These are phyloP conservation scores for Auricularia sp. DNA, from an alignment of 768 basidiomycete genomes.

Conservation along the genomic window DNA sequence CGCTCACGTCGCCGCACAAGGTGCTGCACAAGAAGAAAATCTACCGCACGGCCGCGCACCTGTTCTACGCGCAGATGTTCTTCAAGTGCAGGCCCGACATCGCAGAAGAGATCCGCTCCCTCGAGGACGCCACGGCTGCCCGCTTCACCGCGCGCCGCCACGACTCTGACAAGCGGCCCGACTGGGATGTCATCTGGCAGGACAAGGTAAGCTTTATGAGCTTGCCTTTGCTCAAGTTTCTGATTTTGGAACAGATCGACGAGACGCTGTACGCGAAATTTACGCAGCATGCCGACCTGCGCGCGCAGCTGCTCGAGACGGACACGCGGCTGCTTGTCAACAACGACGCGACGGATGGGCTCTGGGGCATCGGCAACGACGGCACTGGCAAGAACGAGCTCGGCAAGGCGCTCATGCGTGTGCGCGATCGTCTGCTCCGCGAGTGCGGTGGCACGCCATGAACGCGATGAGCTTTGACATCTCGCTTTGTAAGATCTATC, in stretches of 20 bases:
- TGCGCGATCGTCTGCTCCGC: slow-evolving; percentile 38
- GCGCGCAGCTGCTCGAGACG: slow-evolving; percentile 44
- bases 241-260: slow-evolving; percentile 41
- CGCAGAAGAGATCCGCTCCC: slow-evolving; percentile 52
- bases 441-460: slow-evolving; percentile 16
- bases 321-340: slow-evolving; percentile 41
- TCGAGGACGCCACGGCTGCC: slow-evolving; percentile 43
- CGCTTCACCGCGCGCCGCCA: background rate
- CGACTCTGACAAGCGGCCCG: slow-evolving; percentile 33
- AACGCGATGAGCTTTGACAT: background rate
- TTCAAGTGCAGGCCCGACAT: slow-evolving; percentile 39
- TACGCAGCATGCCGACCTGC: slow-evolving; percentile 54
- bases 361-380: slow-evolving; percentile 61
- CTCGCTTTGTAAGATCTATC: too few species aligned
- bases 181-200: slow-evolving; percentile 49
- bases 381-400: slow-evolving; percentile 52
- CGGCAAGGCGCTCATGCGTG: slow-evolving; percentile 46
- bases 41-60: slow-evolving; percentile 64
- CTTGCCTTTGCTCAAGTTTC: background rate
- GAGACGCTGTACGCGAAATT: slow-evolving; percentile 62
- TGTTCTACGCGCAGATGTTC: slow-evolving; percentile 72
- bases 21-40: slow-evolving; percentile 43
- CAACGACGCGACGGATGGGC: slow-evolving; percentile 43
- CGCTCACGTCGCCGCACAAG: slow-evolving; percentile 57
- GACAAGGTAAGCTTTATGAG: slow-evolving; percentile 28